Base-by-base conservation (phyloP, 306 rosid species). In the Glycine tomentella region DNA sequence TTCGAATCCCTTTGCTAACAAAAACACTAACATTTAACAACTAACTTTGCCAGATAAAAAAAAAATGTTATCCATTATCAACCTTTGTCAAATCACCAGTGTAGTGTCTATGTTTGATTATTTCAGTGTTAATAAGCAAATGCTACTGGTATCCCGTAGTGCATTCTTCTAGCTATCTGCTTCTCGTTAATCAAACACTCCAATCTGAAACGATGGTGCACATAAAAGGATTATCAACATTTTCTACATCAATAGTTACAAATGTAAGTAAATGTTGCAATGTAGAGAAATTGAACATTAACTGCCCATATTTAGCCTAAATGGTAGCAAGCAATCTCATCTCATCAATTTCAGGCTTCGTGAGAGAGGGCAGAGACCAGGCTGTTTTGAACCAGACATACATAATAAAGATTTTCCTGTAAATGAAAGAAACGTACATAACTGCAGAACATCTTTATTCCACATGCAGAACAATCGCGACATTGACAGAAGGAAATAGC, bases 371-470 rank as follows among this genome's bases (percentile, higher is more conserved):
- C 42, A 59, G n/a, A 40, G 46, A 12, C 9, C 5, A 7, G 48
- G 33, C 33, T 46, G 33, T 50, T 57, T 73, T 68, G 70, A 73
- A 67, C 64, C 14, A 16, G 17, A 14, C 36, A 20, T 20, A 20
- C 20, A 72, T 55, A 20, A 75, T 56, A 75, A 34, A 36, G 15
- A 34, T 45, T 79, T 83, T 46, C 78, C 40, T 51, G 56, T 46
- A 61, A 36, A 66, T 53, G 68, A 59, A 68, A 25, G 31, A 25
- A 25, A 58, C 4, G 62, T 25, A 64, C 69, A 53, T 12, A 59
- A 77, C 16, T 80, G 69, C 15, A 25, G 59, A 79, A 69, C 61
- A 55, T 72, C 44, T 42, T 50, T 72, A 44, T 72, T 45, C 74
- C 44, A 38, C 44, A 38, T 38, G 76, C 38, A 61, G 34, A 76